phyloP scores from a whole-genome alignment of 1,139 yeast genomes.

The Nakaseomyces delphensis region DNA sequence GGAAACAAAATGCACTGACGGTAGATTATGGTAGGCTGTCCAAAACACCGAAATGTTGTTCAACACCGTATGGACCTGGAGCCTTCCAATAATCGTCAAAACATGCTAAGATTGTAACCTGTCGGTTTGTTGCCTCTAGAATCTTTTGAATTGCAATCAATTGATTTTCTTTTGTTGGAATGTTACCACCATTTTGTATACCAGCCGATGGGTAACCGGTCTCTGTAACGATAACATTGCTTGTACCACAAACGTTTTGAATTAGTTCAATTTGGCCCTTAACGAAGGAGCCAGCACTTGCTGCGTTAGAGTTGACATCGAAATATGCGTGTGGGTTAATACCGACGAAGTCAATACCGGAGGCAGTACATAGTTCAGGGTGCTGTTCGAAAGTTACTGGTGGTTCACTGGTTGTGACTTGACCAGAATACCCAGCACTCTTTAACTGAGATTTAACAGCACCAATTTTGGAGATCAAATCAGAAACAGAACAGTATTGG shows the following conservation, averaged over 20 bases:
- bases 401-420: conserved; percentile 78
- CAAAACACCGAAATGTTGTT: conserved; percentile 74
- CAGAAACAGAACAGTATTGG: conserved; percentile 48
- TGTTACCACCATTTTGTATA: conserved; percentile 56
- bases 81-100: conserved; percentile 77
- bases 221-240: conserved; percentile 56
- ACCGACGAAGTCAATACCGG: conserved; percentile 71
- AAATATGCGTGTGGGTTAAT: conserved; percentile 84
- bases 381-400: conserved; percentile 57
- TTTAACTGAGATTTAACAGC: conserved; percentile 50
- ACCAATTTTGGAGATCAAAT: conserved; percentile 53
- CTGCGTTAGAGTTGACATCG: conserved; percentile 51
- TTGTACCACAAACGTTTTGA: conserved; percentile 43
- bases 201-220: conserved; percentile 88
- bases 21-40: conserved; percentile 33
- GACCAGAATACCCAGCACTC: conserved; percentile 66
- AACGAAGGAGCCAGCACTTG: conserved; percentile 65
- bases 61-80: conserved; percentile 77
- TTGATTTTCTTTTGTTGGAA: conserved; percentile 66
- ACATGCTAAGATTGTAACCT: conserved; percentile 64
- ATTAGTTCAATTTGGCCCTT: conserved; percentile 50
- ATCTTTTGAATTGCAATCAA: conserved; percentile 54
- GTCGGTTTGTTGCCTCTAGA: conserved; percentile 44
- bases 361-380: conserved; percentile 58
- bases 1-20: background rate